Conservation (phyloP, 345 rosid genomes). For the Kandelia obovata region DNA sequence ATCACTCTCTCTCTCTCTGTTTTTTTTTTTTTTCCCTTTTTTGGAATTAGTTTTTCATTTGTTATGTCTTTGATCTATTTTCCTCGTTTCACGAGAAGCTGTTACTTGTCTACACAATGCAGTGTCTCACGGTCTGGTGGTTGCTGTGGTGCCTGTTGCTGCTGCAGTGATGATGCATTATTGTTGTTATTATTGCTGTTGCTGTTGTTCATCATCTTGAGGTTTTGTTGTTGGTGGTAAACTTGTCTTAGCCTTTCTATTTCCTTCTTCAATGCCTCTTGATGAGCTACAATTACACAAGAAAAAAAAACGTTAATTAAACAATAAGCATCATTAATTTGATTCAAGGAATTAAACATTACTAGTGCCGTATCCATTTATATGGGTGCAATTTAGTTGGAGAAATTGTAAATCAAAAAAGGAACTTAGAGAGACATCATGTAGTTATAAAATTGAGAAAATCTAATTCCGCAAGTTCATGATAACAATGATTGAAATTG, state of each 20-base stretch:
- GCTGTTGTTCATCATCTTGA: conserved; percentile 34
- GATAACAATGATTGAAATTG: too few species aligned
- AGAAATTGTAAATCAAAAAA: too few species aligned
- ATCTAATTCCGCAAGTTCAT: too few species aligned
- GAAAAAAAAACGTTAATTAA: not conserved
- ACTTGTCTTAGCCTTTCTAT: conserved; percentile 83
- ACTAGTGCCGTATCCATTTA: too few species aligned
- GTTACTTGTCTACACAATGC: not conserved
- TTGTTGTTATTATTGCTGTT: not conserved
- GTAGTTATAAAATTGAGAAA: too few species aligned
- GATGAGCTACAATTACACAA: conserved; percentile 53
- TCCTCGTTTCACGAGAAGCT: not conserved
- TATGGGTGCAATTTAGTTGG: too few species aligned
- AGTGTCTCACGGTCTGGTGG: not conserved
- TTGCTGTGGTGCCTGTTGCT: too few species aligned
- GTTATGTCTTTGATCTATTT: not conserved
- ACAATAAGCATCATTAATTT: too few species aligned
- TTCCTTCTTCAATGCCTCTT: conserved; percentile 81
- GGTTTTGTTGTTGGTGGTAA: conserved; percentile 57
- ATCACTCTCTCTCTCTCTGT: not conserved
- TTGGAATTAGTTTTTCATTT: not conserved
- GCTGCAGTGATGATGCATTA: too few species aligned
- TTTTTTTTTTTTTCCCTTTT: not conserved
- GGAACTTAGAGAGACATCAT: too few species aligned
- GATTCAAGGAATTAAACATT: not conserved